These are phyloP conservation scores for Marasmius fiardii DNA, from an alignment of 1,284 basidiomycete genomes.

Conservation along the genomic window DNA sequence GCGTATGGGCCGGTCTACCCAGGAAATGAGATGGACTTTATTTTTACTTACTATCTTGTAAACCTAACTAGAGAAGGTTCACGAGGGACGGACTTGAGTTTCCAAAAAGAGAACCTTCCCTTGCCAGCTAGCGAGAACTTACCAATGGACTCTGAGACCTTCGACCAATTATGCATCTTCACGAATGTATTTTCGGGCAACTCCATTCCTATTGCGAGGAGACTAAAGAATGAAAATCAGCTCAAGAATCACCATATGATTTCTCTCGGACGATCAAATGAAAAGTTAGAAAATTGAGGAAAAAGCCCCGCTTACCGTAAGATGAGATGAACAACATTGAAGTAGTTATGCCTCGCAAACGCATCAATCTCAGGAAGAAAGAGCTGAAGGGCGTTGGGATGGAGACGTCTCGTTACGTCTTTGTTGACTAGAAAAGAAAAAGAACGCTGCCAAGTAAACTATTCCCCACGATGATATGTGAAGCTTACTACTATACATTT, in stretches of 20 bases:
- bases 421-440: slow-evolving; percentile 41
- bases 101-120: too few relatives aligned
- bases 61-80: too few relatives aligned
- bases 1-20: slow-evolving; percentile 1
- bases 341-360: slow-evolving; percentile 50
- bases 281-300: too few relatives aligned
- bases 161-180: slow-evolving; percentile 46
- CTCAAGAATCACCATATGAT: too few relatives aligned
- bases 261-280: too few relatives aligned
- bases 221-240: too few relatives aligned
- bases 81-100: not conserved
- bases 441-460: too few relatives aligned
- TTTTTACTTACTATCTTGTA: slow-evolving; percentile 47
- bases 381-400: slow-evolving; percentile 49
- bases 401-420: slow-evolving; percentile 38
- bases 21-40: too few relatives aligned
- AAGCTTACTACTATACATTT: slow-evolving; percentile 51
- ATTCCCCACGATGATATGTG: too few relatives aligned
- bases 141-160: slow-evolving; percentile 45
- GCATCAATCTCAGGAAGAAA: slow-evolving; percentile 56
- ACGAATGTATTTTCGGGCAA: slow-evolving; percentile 55
- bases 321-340: slow-evolving; percentile 46
- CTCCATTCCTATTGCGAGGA: slow-evolving; percentile 56
- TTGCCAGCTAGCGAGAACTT: too few relatives aligned
- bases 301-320: slow-evolving; percentile 43